Conservation (phyloP, 2,329 filamentous ascomycete genomes). For the Apiospora marii region DNA sequence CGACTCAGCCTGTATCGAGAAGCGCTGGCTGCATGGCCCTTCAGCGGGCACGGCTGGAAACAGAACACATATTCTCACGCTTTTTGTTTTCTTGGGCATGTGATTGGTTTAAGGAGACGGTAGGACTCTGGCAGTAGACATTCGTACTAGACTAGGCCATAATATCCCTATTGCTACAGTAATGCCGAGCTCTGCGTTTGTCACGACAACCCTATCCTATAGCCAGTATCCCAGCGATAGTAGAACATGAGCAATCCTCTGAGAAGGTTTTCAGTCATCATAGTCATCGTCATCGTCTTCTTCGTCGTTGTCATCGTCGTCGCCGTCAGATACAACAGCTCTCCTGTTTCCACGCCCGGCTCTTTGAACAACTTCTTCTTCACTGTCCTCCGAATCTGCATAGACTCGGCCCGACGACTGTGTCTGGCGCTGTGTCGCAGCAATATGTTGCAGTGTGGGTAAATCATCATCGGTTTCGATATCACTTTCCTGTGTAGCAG, state of each 20-base stretch:
- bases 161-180: background rate
- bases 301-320: slow-evolving; percentile 30
- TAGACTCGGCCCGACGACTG: slow-evolving; percentile 27
- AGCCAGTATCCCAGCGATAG: background rate
- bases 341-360: slow-evolving; percentile 27
- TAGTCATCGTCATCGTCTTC: slow-evolving; percentile 25
- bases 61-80: background rate
- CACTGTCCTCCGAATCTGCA: slow-evolving; percentile 27
- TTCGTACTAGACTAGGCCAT: background rate
- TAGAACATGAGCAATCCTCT: background rate
- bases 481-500: slow-evolving; percentile 34
- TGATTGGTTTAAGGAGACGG: too few species aligned
- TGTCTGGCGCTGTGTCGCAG: slow-evolving; percentile 28
- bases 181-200: background rate
- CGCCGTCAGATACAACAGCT: slow-evolving; percentile 31
- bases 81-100: background rate
- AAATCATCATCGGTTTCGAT: slow-evolving; percentile 29
- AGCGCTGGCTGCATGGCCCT: background rate
- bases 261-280: slow-evolving; percentile 23
- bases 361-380: slow-evolving; percentile 27
- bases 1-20: background rate
- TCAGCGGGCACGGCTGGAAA: background rate
- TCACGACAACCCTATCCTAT: background rate
- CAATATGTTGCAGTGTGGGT: slow-evolving; percentile 42
- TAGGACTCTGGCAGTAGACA: background rate